Conservation (phyloP, 2,329 filamentous ascomycete species). For the Hymenoscyphus albidus region DNA sequence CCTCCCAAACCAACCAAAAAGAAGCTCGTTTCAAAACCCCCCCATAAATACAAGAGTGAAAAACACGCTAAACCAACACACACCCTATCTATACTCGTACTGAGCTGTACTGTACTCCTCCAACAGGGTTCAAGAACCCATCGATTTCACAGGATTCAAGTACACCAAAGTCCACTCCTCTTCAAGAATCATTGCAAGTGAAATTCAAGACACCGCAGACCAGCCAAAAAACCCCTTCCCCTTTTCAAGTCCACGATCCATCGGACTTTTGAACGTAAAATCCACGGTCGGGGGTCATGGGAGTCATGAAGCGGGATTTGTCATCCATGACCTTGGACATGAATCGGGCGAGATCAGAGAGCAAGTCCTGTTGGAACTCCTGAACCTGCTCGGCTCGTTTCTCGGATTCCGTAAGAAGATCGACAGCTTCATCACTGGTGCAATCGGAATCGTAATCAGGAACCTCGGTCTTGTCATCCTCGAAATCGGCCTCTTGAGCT, state of each 20-base stretch:
- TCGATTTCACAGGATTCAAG: neutral
- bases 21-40: neutral
- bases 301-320: slow-evolving; percentile 55
- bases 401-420: slow-evolving; percentile 35
- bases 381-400: slow-evolving; percentile 65
- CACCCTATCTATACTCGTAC: neutral
- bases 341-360: slow-evolving; percentile 77
- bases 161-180: neutral
- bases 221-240: neutral
- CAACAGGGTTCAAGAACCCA: neutral
- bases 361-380: slow-evolving; percentile 76
- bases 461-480: slow-evolving; percentile 28
- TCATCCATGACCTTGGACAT: slow-evolving; percentile 85
- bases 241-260: neutral
- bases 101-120: neutral
- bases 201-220: neutral
- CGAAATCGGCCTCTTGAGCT: neutral
- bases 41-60: neutral
- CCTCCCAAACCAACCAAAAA: neutral
- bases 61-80: neutral
- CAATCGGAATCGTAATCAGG: slow-evolving; percentile 53
- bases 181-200: neutral
- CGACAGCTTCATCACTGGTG: slow-evolving; percentile 48
- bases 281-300: neutral
- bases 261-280: neutral